These are phyloP conservation scores for Gautieria morchelliformis DNA, from an alignment of 768 basidiomycete genomes.

Conservation along the genomic window DNA sequence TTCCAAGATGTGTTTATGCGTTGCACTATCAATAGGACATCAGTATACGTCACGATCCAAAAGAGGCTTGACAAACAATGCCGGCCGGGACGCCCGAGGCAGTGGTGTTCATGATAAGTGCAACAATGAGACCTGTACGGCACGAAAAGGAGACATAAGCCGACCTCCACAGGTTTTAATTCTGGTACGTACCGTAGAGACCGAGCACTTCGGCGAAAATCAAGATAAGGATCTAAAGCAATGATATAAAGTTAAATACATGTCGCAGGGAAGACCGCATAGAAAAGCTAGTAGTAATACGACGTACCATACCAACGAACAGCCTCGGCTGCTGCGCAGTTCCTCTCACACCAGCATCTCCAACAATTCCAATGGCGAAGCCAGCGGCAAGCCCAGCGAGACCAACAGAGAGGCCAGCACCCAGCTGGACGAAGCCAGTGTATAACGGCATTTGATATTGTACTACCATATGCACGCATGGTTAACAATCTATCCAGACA, in stretches of 20 bases:
- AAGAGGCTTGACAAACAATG: not conserved
- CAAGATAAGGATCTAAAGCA: slow-evolving; percentile 79
- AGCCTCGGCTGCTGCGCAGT: slow-evolving; percentile 93
- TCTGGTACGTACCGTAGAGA: slow-evolving; percentile 54
- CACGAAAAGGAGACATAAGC: not conserved
- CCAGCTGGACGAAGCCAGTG: slow-evolving; percentile 88
- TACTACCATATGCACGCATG: slow-evolving; percentile 35
- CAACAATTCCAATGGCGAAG: slow-evolving; percentile 97
- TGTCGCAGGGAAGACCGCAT: not conserved
- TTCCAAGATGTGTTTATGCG: not conserved
- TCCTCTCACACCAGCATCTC: slow-evolving; percentile 96
- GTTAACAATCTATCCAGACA: not conserved
- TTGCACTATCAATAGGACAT: not conserved
- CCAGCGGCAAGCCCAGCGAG: slow-evolving; percentile 94
- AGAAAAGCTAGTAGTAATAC: too few species aligned
- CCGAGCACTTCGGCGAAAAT: slow-evolving; percentile 95
- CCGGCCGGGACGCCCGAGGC: slow-evolving; percentile 18
- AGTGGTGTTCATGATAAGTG: slow-evolving; percentile 90
- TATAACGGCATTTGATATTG: slow-evolving; percentile 75
- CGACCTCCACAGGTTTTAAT: not conserved
- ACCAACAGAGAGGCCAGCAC: slow-evolving; percentile 87
- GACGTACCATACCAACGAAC: slow-evolving; percentile 86
- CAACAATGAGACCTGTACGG: slow-evolving; percentile 69
- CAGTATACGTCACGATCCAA: not conserved
- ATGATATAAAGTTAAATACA: not conserved